Percentiles rank a stretch among this genome's conserved stretches.
Evolutionary conservation across 305 asterid species (phyloP).

Genomic region (Fraxinus ornus): DNA sequence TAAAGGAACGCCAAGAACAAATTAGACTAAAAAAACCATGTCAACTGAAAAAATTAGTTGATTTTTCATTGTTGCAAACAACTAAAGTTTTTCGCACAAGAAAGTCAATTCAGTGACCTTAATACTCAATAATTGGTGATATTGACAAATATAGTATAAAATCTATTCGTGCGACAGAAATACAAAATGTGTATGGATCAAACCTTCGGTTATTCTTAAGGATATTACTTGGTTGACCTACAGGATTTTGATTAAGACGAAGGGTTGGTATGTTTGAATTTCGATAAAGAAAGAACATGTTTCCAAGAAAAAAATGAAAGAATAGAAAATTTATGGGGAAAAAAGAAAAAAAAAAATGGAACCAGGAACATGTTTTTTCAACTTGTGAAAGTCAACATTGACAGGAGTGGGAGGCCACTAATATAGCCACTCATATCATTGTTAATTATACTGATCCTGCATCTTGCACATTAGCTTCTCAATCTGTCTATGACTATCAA

Average conservation of each 20-base stretch:
- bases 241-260: conserved; percentile 16
- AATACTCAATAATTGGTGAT: neutral
- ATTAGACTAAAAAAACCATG: neutral
- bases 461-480: conserved; percentile 13
- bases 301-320: neutral
- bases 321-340: neutral
- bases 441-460: conserved; percentile 21
- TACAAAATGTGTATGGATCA: neutral
- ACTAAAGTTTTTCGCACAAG: neutral
- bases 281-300: neutral
- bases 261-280: conserved; percentile 12
- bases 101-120: neutral
- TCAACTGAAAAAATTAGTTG: conserved; percentile 8
- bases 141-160: neutral
- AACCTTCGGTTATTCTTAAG: neutral
- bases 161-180: neutral
- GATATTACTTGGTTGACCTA: neutral
- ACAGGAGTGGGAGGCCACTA: conserved; percentile 48
- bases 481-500: neutral
- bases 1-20: neutral
- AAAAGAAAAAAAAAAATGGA: neutral
- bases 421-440: conserved; percentile 10
- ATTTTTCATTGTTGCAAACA: neutral
- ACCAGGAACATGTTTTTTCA: neutral
- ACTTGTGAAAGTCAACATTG: conserved; percentile 30